Evolutionary conservation across 108 stramenopile species (phyloP), one percentile per base, ranked within the genome.

Genomic region (Fragilariopsis cylindrus): DNA sequence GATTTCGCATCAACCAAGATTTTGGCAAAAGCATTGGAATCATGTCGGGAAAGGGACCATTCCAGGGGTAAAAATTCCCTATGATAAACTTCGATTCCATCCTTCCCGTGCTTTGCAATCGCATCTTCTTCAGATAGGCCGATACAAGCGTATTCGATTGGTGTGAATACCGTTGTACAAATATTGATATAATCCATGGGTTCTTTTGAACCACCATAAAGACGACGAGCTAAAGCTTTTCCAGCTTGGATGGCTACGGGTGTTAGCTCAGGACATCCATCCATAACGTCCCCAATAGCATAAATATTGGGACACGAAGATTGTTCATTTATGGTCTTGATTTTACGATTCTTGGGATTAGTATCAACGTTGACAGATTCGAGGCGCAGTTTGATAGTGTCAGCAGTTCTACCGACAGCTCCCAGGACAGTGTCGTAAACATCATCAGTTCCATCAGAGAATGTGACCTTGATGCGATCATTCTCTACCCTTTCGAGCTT

Each of bases 191-290:
- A 98, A 79, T 98, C 93, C 96, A 99, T 97, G 60, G 90, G 72
- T 71, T 85, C 83, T 7, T 80, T 91, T 19, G 88, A 84, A 21
- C 88, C 92, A 48, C 90, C 96, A 79, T 97, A 99, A 8, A 99
- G 83, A 42, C 98, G 93, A 47, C 94, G 90, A 18, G 97, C 88
- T 40, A 99, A 89, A 19, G 74, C 41, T 45, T 79, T 73, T 45
- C 99, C 99, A 7, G 98, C 98, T 80, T 97, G 95, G 57, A 99
- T 97, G 49, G 99, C 98, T 46, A 98, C 97, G 4, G 99, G 98
- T 6, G 99, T 99, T 64, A 99, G 86, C 82, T 99, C 99, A 4
- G 96, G 98, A 70, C 89, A 92, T 7, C 96, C 96, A 65, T 97
- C 92, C 81, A 98, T 89, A 19, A 97, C 96, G 87, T 99, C 98